Percentiles rank a stretch among this genome's conserved stretches.
Conservation (phyloP, 805 yeast species). For the Wickerhamomyces xylosicus region DNA sequence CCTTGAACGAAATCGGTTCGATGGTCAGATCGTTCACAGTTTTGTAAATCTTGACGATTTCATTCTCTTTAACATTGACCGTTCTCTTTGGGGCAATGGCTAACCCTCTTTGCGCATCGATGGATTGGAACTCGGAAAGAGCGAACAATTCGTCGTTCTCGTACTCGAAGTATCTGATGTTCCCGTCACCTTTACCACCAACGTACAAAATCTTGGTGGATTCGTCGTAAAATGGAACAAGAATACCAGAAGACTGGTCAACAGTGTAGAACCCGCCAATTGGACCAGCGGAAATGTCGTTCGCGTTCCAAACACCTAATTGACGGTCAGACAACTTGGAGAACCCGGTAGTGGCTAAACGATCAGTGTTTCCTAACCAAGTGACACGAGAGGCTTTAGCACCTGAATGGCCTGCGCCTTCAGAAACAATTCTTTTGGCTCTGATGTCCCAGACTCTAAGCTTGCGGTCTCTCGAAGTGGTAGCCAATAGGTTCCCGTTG, state of each 20-base stretch:
- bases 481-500: conserved; percentile 79
- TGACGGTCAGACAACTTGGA: conserved; percentile 90
- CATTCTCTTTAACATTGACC: conserved; percentile 75
- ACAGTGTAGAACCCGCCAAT: conserved; percentile 80
- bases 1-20: conserved; percentile 88
- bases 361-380: conserved; percentile 83
- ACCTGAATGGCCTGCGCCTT: conserved; percentile 86
- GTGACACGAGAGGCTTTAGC: conserved; percentile 83
- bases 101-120: conserved; percentile 93
- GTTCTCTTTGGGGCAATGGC: conserved; percentile 80
- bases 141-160: conserved; percentile 75
- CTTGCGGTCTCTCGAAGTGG: conserved; percentile 84
- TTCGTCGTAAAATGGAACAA: conserved; percentile 85
- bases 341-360: conserved; percentile 91
- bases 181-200: conserved; percentile 98
- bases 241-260: conserved; percentile 87
- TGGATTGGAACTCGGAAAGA: conserved; percentile 81
- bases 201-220: conserved; percentile 71
- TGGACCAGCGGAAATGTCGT: conserved; percentile 67
- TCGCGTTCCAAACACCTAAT: conserved; percentile 86
- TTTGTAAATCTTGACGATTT: conserved; percentile 73
- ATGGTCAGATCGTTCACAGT: conserved; percentile 76
- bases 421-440: conserved; percentile 60
- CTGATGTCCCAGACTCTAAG: conserved; percentile 89
- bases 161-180: conserved; percentile 87